Evolutionary conservation across 345 rosid genomes (phyloP).

Genomic region (Dipteronia dyeriana): DNA sequence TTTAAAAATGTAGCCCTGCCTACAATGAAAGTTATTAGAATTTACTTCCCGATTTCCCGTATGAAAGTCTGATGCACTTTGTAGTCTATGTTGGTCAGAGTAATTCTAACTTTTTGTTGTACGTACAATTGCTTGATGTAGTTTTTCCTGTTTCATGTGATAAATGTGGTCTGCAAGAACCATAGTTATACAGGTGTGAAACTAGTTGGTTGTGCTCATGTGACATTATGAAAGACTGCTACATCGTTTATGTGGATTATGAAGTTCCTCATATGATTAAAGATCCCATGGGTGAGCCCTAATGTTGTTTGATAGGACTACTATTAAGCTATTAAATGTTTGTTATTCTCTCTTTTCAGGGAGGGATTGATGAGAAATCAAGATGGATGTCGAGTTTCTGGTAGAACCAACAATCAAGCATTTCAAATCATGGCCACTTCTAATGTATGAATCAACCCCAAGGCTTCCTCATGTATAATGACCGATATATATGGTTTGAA

Average conservation of each 20-base stretch:
- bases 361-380: constrained; percentile 42
- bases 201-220: not conserved
- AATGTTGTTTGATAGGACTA: not conserved
- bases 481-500: constrained; percentile 34
- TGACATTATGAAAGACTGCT: not conserved
- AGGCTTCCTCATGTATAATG: constrained; percentile 36
- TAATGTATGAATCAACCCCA: constrained; percentile 57
- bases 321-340: not conserved
- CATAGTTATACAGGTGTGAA: not conserved
- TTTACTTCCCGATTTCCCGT: not conserved
- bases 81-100: too few species aligned
- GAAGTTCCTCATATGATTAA: not conserved
- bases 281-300: not conserved
- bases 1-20: not conserved
- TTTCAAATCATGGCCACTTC: constrained; percentile 65
- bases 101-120: too few species aligned
- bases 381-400: constrained; percentile 28
- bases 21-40: not conserved
- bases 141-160: not conserved
- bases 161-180: not conserved
- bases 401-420: constrained; percentile 53
- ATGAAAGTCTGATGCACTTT: not conserved
- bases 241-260: not conserved
- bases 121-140: too few species aligned
- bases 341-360: constrained; percentile 31